A percentile compares a stretch with the other conserved stretches of the same genome.
Evolutionary conservation across 176 grass and related monocot genomes (phyloP).

Genomic region (Phoenix roebelenii): DNA sequence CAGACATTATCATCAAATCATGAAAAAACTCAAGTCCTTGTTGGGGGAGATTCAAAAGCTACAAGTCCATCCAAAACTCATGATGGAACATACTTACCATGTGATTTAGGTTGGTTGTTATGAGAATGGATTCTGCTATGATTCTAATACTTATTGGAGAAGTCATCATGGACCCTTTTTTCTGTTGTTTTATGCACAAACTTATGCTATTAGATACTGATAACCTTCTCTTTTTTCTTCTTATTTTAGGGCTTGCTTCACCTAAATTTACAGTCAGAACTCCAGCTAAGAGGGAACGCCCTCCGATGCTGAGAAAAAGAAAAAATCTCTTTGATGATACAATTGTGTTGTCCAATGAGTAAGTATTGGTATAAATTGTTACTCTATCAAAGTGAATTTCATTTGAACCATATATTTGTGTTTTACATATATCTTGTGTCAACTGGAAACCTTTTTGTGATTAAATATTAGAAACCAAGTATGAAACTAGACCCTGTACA

Average conservation of each 20-base stretch:
- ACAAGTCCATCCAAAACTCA: not conserved
- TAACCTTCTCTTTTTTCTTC: slow-evolving; percentile 1
- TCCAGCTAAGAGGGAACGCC: slow-evolving; percentile 59
- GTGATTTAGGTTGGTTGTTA: slow-evolving; percentile 33
- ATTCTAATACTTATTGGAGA: not conserved
- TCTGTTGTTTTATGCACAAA: too few species aligned
- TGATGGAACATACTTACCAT: slow-evolving; percentile 3
- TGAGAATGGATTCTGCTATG: not conserved
- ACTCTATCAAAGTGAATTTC: too few species aligned
- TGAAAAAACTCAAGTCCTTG: slow-evolving; percentile 26
- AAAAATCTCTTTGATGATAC: slow-evolving; percentile 27
- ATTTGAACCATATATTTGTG: too few species aligned
- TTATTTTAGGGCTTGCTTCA: slow-evolving; percentile 32
- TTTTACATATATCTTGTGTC: too few species aligned
- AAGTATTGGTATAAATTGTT: slow-evolving; percentile 14
- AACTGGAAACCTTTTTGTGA: not conserved
- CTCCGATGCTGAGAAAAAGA: not conserved
- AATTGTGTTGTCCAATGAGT: slow-evolving; percentile 45
- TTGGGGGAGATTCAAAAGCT: slow-evolving; percentile 23
- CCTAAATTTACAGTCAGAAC: slow-evolving; percentile 59
- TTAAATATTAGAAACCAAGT: not conserved
- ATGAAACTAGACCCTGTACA: too few species aligned
- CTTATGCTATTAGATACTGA: not conserved
- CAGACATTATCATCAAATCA: slow-evolving; percentile 8
- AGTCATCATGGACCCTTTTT: too few species aligned